These are phyloP conservation scores for Phylloporus sp. DNA, from an alignment of 768 basidiomycete genomes.

Conservation along the genomic window DNA sequence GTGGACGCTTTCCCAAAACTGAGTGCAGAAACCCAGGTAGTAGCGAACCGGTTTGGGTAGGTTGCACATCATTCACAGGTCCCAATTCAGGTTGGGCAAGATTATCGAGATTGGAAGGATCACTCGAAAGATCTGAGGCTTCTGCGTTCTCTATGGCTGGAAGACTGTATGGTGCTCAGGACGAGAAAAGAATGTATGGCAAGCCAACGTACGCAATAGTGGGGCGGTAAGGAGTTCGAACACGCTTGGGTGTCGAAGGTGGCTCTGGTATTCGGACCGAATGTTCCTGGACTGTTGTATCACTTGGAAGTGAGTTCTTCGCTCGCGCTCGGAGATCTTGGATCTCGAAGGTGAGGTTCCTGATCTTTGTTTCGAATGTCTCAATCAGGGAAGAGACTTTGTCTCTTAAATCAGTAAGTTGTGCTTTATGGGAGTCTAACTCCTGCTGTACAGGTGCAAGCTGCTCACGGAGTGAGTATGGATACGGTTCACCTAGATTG, in stretches of 20 bases:
- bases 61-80: slow-evolving; percentile 5
- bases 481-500: not conserved
- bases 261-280: slow-evolving; percentile 26
- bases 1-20: slow-evolving; percentile 63
- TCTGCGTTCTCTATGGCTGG: slow-evolving; percentile 14
- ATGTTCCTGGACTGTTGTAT: slow-evolving; percentile 9
- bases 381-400: slow-evolving; percentile 28
- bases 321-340: slow-evolving; percentile 26
- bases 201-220: slow-evolving; percentile 24
- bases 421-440: slow-evolving; percentile 43
- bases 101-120: slow-evolving; percentile 19
- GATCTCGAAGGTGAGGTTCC: slow-evolving; percentile 34
- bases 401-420: slow-evolving; percentile 36
- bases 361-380: slow-evolving; percentile 37
- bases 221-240: slow-evolving; percentile 27
- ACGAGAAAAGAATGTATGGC: not conserved
- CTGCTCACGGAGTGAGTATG: slow-evolving; percentile 28
- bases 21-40: slow-evolving; percentile 41
- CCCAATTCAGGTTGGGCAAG: slow-evolving; percentile 8
- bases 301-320: slow-evolving; percentile 8
- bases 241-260: slow-evolving; percentile 34
- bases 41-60: slow-evolving; percentile 15
- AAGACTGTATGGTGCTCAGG: slow-evolving; percentile 21
- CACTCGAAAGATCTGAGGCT: slow-evolving; percentile 18
- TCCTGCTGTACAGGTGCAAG: slow-evolving; percentile 51